These are phyloP conservation scores for Trichophyton rubrum DNA, from an alignment of 2,329 filamentous ascomycete genomes.

Conservation along the genomic window DNA sequence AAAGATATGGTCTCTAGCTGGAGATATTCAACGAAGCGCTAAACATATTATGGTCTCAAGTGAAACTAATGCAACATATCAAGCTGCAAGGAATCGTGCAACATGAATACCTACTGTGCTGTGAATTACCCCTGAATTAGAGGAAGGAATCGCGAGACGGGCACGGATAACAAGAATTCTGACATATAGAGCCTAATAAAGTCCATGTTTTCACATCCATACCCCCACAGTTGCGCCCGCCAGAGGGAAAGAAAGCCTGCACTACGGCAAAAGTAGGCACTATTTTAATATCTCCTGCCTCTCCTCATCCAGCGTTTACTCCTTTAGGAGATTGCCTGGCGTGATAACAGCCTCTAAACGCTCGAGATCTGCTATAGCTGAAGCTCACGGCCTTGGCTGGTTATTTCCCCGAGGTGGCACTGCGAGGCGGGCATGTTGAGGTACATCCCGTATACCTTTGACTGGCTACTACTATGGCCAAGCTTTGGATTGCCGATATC, in stretches of 20 bases:
- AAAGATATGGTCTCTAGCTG: too few relatives aligned
- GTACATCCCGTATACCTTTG: neutral
- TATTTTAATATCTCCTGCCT: neutral
- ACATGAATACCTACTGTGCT: too few relatives aligned
- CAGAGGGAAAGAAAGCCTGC: neutral
- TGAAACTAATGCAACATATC: too few relatives aligned
- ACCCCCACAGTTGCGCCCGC: neutral
- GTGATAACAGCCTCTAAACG: neutral
- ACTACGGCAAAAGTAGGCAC: neutral
- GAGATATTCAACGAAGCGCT: too few relatives aligned
- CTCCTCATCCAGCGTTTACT: neutral
- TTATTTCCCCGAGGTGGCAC: neutral
- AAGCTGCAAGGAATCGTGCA: too few relatives aligned
- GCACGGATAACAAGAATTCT: neutral
- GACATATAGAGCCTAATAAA: neutral
- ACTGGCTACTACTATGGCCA: neutral
- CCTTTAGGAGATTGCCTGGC: neutral
- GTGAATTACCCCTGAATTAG: too few relatives aligned
- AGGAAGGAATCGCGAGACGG: too few relatives aligned
- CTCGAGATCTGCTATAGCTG: neutral
- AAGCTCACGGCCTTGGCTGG: neutral
- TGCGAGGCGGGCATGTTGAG: neutral
- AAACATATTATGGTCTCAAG: too few relatives aligned
- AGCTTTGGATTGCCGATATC: neutral
- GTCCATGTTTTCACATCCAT: neutral